Conservation (phyloP, 2,329 filamentous ascomycete species). For the Cladophialophora exuberans region DNA sequence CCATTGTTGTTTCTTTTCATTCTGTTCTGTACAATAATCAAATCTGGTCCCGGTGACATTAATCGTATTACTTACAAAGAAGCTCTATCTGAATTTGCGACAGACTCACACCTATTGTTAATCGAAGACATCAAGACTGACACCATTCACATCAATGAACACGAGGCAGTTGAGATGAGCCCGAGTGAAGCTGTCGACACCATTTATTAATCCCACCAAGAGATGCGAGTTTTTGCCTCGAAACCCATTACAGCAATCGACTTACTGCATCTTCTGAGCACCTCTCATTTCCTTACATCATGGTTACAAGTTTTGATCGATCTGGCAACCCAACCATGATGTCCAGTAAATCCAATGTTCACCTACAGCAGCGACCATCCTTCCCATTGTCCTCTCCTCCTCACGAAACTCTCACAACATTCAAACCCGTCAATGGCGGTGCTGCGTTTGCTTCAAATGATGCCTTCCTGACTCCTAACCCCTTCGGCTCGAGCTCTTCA, state of each 20-base stretch:
- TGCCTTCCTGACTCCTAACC: conserved; percentile 12
- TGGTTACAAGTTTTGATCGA: conserved; percentile 17
- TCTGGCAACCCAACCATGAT: not conserved
- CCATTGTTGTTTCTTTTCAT: conserved; percentile 7
- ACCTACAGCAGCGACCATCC: not conserved
- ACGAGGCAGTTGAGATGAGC: not conserved
- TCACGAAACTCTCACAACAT: conserved; percentile 11
- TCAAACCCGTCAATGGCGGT: conserved; percentile 20
- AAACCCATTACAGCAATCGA: not conserved
- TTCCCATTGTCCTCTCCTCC: conserved; percentile 22
- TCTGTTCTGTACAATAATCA: not conserved
- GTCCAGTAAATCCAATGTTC: no score
- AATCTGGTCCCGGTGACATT: not conserved
- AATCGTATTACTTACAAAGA: not conserved
- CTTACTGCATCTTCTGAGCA: not conserved
- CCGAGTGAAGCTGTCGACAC: not conserved
- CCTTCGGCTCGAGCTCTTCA: conserved; percentile 23
- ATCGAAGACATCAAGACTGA: not conserved
- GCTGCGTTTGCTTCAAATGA: conserved; percentile 3
- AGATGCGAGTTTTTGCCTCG: not conserved
- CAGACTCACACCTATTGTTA: conserved; percentile 1
- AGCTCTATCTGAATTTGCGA: not conserved
- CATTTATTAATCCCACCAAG: not conserved
- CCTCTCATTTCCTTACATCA: not conserved
- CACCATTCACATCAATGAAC: not conserved